Evolutionary conservation across 306 rosid genomes (phyloP).

Genomic region (Begonia masoniana): DNA sequence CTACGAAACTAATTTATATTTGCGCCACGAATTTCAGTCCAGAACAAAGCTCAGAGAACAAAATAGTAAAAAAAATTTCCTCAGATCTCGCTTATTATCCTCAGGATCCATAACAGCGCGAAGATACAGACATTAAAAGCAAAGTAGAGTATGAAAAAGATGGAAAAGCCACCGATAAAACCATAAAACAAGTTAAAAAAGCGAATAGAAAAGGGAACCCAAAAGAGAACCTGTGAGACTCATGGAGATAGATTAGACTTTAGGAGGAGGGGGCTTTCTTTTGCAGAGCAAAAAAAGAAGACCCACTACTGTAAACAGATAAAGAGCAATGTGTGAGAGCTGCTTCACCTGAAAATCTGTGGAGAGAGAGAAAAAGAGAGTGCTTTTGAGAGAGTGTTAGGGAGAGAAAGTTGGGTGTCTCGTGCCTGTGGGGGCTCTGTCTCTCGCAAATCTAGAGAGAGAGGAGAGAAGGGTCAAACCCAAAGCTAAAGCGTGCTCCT

Average conservation of each 20-base stretch:
- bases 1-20: neutral
- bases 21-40: neutral
- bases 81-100: constrained; percentile 29
- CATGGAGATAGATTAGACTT: constrained; percentile 34
- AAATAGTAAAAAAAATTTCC: constrained; percentile 20
- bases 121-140: constrained; percentile 24
- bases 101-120: constrained; percentile 25
- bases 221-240: constrained; percentile 16
- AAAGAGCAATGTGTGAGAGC: constrained; percentile 11
- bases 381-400: no score
- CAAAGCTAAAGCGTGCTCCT: no score
- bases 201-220: constrained; percentile 19
- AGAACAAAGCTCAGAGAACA: constrained; percentile 13
- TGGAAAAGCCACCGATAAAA: constrained; percentile 23
- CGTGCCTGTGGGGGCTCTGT: no score
- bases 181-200: constrained; percentile 22
- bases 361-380: constrained; percentile 12
- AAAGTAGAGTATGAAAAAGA: constrained; percentile 15
- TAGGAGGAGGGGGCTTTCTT: constrained; percentile 17
- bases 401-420: no score
- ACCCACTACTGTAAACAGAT: constrained; percentile 17
- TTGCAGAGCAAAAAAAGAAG: constrained; percentile 17
- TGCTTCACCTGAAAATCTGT: constrained; percentile 21
- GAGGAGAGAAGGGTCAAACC: no score
- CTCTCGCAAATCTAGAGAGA: no score